phyloP scores from a whole-genome alignment of 208 protist genomes.

The Crithidia expoeki region DNA sequence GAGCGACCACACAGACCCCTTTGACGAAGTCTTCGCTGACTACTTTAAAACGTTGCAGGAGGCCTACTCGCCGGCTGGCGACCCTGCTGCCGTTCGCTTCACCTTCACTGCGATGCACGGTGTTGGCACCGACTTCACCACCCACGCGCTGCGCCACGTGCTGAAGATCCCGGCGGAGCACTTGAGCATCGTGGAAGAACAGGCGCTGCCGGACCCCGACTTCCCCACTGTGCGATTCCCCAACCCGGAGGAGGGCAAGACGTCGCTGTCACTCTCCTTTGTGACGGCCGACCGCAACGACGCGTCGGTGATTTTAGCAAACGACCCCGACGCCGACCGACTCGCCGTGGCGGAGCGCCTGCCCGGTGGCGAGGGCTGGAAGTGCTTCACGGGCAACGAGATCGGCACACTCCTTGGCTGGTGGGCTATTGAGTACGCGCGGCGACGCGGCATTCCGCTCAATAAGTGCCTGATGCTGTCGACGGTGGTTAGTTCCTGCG shows the following conservation, averaged over 20 bases:
- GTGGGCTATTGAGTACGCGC: conserved; percentile 89
- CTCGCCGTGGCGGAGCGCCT: conserved; percentile 94
- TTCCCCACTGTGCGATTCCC: conserved; percentile 98
- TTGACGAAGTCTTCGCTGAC: conserved; percentile 49
- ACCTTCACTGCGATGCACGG: conserved; percentile 93
- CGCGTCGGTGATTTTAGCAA: conserved; percentile 95
- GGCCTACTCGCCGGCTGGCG: conserved; percentile 41
- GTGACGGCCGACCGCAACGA: conserved; percentile 64
- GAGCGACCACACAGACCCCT: conserved; percentile 53
- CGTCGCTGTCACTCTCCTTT: conserved; percentile 89
- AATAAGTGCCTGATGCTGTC: conserved; percentile 62
- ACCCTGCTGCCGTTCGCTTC: conserved; percentile 42
- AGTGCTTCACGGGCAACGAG: conserved; percentile 98
- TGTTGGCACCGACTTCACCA: conserved; percentile 91
- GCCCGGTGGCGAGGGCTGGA: conserved; percentile 77
- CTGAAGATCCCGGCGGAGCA: conserved; percentile 57
- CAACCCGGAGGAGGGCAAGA: conserved; percentile 98
- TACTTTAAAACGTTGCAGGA: conserved; percentile 67
- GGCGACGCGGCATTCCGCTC: conserved; percentile 37
- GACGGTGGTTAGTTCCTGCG: conserved; percentile 84
- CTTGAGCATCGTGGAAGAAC: conserved; percentile 74
- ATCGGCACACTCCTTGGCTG: conserved; percentile 95
- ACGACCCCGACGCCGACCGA: conserved; percentile 99
- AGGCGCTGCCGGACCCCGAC: conserved; percentile 95
- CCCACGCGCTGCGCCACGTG: conserved; percentile 62